Base-by-base conservation (phyloP, 2,329 filamentous ascomycete species). In the Ceratocystis huliohia region DNA sequence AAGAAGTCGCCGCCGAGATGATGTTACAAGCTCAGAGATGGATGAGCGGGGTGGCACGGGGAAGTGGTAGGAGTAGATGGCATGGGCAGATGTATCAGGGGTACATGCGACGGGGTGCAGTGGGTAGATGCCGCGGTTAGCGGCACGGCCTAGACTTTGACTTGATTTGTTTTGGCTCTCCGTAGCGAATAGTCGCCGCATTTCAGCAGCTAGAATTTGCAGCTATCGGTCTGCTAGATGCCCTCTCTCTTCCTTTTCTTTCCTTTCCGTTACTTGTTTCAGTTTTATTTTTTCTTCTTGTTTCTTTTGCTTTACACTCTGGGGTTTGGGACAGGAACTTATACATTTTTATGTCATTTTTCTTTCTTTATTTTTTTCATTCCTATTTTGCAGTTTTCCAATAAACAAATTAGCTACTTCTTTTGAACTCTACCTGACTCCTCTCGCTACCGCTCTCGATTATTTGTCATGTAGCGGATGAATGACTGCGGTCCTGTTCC, bases 211-310 rank as follows among this genome's bases (percentile, higher is more conserved):
- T 41, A 5, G 37, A 41, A 13, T 15, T 41, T 15, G 1, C 37
- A 41, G 10, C 37, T 41, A 4, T 41, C 37, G 37, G 13, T 41
- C 15, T 53, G 8, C 8, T 28, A 28, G 13, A 28, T 53, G 8
- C 22, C 8, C 28, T 30, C 28, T 53, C 20, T 28, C 5, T 25
- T 20, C 20, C 8, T 25, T 50, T 53, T 4, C 6, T 3, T 50
- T 3, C 7, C n/a, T 7, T 20, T 28, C 10, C 13, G n/a, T 22
- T 50, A 20, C 28, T 15, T 1, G 33, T 25, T 46, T 41, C 59
- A 57, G 56, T 66, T 64, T 64, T 57, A 65, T 5, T 66, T 56
- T 44, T 69, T 70, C 22, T 70, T 28, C 28, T 57, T n/a, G 8
- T 41, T 17, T 57, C 56, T 30, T 48, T 64, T 25, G 28, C 17